A percentile compares a stretch with the other conserved stretches of the same genome.
These are phyloP conservation scores for Phytophthora pluvialis DNA, from an alignment of 352 stramenopile species.

Conservation along the genomic window DNA sequence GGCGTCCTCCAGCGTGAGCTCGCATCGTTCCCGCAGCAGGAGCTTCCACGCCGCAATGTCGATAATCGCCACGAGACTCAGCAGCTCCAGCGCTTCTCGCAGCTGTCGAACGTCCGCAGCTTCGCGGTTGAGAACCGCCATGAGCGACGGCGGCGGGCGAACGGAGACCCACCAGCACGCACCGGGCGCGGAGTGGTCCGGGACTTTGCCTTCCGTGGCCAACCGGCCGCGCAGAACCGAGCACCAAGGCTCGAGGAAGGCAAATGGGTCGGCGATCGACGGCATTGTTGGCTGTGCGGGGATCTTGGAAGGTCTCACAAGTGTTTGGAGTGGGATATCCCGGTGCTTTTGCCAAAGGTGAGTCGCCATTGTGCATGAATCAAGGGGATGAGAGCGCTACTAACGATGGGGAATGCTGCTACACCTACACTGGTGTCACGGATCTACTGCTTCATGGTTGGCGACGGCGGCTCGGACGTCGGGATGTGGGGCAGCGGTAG, in stretches of 20 bases:
- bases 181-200: constrained; percentile 30
- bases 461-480: constrained; percentile 21
- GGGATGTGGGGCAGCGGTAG: constrained; percentile 30
- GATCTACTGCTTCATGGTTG: constrained; percentile 18
- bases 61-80: constrained; percentile 39
- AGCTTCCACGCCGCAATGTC: constrained; percentile 46
- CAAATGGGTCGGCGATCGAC: constrained; percentile 21
- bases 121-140: constrained; percentile 26
- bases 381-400: constrained; percentile 19
- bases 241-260: constrained; percentile 42
- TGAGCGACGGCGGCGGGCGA: constrained; percentile 26
- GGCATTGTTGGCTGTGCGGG: constrained; percentile 2
- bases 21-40: constrained; percentile 38
- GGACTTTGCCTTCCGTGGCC: constrained; percentile 24
- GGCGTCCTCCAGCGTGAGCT: constrained; percentile 25
- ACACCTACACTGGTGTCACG: constrained; percentile 6
- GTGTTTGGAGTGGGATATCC: background rate
- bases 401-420: constrained; percentile 20
- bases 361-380: constrained; percentile 1
- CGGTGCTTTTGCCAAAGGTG: constrained; percentile 5
- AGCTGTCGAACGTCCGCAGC: constrained; percentile 26
- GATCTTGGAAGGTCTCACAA: constrained; percentile 22
- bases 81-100: constrained; percentile 46
- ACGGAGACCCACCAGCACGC: constrained; percentile 37
- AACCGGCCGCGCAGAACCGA: constrained; percentile 25